These are phyloP conservation scores for Diaporthe longicolla DNA, from an alignment of 2,329 filamentous ascomycete species.

Conservation along the genomic window DNA sequence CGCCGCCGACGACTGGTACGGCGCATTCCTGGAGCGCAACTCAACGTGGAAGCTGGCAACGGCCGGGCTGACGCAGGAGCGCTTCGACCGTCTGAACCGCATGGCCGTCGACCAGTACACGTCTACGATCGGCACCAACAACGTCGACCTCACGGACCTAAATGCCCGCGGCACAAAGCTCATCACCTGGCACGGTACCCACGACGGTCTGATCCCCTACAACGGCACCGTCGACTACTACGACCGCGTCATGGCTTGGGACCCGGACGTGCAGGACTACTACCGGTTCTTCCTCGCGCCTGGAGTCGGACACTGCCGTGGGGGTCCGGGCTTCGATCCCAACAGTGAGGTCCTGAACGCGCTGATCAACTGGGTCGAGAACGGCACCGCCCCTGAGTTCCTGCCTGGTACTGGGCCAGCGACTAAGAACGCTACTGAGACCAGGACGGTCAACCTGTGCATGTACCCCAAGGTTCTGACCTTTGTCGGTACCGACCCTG, in stretches of 20 bases:
- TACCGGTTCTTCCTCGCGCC: conserved; percentile 52
- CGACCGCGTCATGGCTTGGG: conserved; percentile 43
- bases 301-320: conserved; percentile 51
- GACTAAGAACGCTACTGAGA: conserved; percentile 3
- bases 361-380: conserved; percentile 50
- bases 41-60: conserved; percentile 18
- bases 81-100: neutral
- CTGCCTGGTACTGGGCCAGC: conserved; percentile 15
- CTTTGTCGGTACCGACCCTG: conserved; percentile 24
- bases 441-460: conserved; percentile 31
- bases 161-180: conserved; percentile 61
- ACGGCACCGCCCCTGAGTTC: conserved; percentile 47
- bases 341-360: conserved; percentile 44
- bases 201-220: conserved; percentile 44
- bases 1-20: conserved; percentile 33
- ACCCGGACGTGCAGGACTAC: conserved; percentile 45
- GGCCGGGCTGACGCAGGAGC: conserved; percentile 25
- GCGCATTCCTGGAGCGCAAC: conserved; percentile 28
- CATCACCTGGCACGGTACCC: conserved; percentile 64
- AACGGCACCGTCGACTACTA: conserved; percentile 48
- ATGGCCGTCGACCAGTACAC: conserved; percentile 34
- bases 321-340: conserved; percentile 47
- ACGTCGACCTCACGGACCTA: conserved; percentile 62
- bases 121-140: conserved; percentile 42
- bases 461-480: conserved; percentile 29